Base-by-base conservation (phyloP, 23 red algal species). In the Agarophyton chilense region DNA sequence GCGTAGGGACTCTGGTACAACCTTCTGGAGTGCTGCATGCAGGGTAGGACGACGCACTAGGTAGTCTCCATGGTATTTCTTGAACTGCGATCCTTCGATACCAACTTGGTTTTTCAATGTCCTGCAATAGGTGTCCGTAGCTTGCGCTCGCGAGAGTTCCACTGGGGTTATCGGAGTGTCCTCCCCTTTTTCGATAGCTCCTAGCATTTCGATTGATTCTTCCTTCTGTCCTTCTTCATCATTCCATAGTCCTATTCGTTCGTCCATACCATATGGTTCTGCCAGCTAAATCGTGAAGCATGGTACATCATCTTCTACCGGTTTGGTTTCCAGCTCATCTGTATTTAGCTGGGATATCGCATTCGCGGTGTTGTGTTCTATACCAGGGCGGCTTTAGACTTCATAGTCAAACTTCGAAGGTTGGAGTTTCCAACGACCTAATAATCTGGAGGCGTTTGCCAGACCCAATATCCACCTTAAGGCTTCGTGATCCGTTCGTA, bases 371-470 rank as follows among this genome's bases (percentile, higher is more conserved):
- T 64, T 40, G 8, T 82, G 78, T 50, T 62, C 36, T 6, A 35
- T 64, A 3, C 78, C 38, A 2, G 51, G 26, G 4, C 55, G 50
- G 46, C 63, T 43, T n/a, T 36, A 14, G 9, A 64, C 51, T 9
- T 82, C 38, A 4, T 62, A 82, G 22, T 82, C 78, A 26, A 82
- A 61, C 32, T 82, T 19, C 50, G 17, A 57, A 2, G 63, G 14
- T 0, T 52, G 50, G 16, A 82, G 54, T 1, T 16, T 12, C 22
- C 78, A 82, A 19, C 78, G 78, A 14, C 52, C 26, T 9, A 82
- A 25, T 26, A 33, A 0, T 22, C 78, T 24, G 4, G 53, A 39
- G 33, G 28, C 50, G 36, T 82, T 1, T 55, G 28, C 55, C 3
- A 82, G 19, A 13, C 55, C 55, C 13, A 82, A 13, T 11, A 82